Percentiles rank a stretch among this genome's conserved stretches.
Conservation (phyloP, 2,329 filamentous ascomycete genomes). For the Aureobasidium sp. region DNA sequence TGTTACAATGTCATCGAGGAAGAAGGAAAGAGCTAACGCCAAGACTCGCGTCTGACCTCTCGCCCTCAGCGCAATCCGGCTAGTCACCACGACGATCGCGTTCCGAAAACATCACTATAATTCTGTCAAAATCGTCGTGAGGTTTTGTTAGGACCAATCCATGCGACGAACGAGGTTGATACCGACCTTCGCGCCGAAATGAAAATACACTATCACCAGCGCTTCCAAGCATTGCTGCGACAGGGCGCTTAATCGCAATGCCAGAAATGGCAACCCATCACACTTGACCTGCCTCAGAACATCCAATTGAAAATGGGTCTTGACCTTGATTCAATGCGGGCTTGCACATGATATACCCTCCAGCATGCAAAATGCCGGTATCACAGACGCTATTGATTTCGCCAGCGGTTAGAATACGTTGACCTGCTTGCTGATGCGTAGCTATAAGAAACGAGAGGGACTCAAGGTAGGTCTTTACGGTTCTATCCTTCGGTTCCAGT, state of each 20-base stretch:
- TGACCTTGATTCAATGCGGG: background rate
- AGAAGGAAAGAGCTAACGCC: too few relatives aligned
- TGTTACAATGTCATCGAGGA: too few relatives aligned
- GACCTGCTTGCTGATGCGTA: background rate
- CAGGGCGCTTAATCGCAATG: background rate
- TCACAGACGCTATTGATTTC: conserved; percentile 5
- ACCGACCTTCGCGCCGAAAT: background rate
- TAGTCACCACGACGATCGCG: too few relatives aligned
- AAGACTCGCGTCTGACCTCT: too few relatives aligned
- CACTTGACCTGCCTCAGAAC: background rate
- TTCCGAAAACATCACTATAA: too few relatives aligned
- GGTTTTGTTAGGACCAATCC: too few relatives aligned
- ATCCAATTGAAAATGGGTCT: background rate
- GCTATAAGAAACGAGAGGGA: conserved; percentile 5
- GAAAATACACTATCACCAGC: background rate
- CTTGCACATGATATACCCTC: background rate
- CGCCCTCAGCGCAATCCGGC: too few relatives aligned
- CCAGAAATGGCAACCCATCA: background rate
- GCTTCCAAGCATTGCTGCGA: background rate
- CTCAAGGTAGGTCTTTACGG: background rate
- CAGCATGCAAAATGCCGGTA: background rate
- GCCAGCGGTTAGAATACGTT: background rate
- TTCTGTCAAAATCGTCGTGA: too few relatives aligned
- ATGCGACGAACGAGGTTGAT: background rate
- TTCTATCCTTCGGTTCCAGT: background rate